Evolutionary conservation across 139 green algal genomes (phyloP), one percentile per base, ranked within the genome.

Genomic region (Chlorella sp.): DNA sequence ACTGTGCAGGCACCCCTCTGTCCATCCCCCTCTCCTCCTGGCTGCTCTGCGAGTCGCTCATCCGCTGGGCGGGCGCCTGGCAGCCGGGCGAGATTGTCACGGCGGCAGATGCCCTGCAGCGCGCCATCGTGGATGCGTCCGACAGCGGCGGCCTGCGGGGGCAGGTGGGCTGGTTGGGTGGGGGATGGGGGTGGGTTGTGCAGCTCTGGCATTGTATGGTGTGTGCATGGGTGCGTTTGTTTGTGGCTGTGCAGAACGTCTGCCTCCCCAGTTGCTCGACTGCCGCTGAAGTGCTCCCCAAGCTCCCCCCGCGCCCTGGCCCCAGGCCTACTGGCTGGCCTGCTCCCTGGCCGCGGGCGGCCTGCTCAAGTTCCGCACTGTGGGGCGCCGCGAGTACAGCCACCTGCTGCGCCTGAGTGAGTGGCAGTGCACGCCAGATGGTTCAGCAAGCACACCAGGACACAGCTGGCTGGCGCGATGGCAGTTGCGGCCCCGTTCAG

Each of bases 291-390:
- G 8, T 54, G 8, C 46, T 11, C 46, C 46, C 46, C 8, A 19
- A 19, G 46, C 46, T 54, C 82, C 68, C n/a, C n/a, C n/a, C n/a
- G n/a, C n/a, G n/a, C n/a, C n/a, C n/a, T n/a, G n/a, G n/a, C n/a
- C n/a, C 40, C 87, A 92, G 82, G 80, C 85, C 76, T 93, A 93
- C 83, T 92, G 87, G 89, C 82, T 93, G 40, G 82, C 84, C 44
- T 79, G 87, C 46, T 89, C 90, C 11, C 87, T 93, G 36, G 87
- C 87, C 1, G 56, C 87, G 0, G 89, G 90, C 64, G 89, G 82
- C 38, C 87, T 93, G 78, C 82, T 93, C 34, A 92, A 90, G 82
- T 83, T 88, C 24, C 85, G 85, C 26, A 83, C 62, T 75, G 86
- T 94, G 20, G 91, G 88, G 38, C 86, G 76, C 69, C 81, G 65